These are phyloP conservation scores for Amphibolis antarctica DNA, from an alignment of 106 monocot genomes.

Conservation along the genomic window DNA sequence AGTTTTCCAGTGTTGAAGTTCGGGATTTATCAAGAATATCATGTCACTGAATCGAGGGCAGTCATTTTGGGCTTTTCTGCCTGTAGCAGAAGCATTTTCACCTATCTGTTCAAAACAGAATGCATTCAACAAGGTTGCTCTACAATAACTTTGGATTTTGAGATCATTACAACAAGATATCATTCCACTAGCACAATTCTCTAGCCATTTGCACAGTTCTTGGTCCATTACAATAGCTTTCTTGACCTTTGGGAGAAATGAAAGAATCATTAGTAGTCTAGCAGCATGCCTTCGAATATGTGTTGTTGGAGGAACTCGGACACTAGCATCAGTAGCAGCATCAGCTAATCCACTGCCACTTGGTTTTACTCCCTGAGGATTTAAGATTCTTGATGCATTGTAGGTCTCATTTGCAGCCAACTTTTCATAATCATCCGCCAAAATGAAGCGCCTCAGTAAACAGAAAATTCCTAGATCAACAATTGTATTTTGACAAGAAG, in stretches of 20 bases:
- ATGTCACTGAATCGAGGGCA: conserved; percentile 63
- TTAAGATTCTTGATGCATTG: conserved; percentile 61
- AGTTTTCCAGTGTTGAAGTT: conserved; percentile 49
- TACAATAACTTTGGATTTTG: conserved; percentile 82
- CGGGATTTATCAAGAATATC: conserved; percentile 86
- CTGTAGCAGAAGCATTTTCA: conserved; percentile 7
- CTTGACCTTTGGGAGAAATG: conserved; percentile 53
- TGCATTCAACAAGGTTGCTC: conserved; percentile 62
- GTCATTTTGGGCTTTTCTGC: conserved; percentile 10
- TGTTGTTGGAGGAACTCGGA: conserved; percentile 78
- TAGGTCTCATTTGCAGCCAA: conserved; percentile 86
- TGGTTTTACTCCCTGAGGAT: conserved; percentile 35
- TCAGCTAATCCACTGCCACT: conserved; percentile 21
- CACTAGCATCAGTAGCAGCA: conserved; percentile 50
- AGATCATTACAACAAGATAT: conserved; percentile 59
- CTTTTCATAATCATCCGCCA: conserved; percentile 89
- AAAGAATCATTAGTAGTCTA: conserved; percentile 63
- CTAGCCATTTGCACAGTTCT: conserved; percentile 75
- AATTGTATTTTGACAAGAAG: conserved; percentile 48
- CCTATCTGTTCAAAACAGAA: conserved; percentile 24
- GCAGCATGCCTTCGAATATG: conserved; percentile 94
- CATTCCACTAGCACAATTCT: conserved; percentile 66
- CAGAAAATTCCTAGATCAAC: conserved; percentile 63
- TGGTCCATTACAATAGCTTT: conserved; percentile 46
- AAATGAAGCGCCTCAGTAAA: conserved; percentile 69